phyloP scores from a whole-genome alignment of 768 basidiomycete species.

The Termitomyces bulborhizus region DNA sequence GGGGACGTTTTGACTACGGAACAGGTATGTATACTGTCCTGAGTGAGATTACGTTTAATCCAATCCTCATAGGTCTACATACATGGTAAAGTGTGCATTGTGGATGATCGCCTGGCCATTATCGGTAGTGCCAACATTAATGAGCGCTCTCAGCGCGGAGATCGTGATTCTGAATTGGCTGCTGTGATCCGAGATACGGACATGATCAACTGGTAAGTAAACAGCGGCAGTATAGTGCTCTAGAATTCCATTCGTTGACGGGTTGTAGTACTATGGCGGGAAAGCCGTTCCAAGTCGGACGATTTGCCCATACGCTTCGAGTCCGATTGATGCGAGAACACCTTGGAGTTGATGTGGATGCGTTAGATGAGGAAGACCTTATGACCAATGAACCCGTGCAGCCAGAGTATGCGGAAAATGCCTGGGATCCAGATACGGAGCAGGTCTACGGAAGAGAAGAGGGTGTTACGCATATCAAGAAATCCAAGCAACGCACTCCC shows the following conservation, averaged over 20 bases:
- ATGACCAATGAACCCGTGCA: constrained; percentile 47
- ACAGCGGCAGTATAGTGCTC: background rate
- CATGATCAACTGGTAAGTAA: constrained; percentile 80
- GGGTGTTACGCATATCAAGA: constrained; percentile 37
- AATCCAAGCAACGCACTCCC: constrained; percentile 28
- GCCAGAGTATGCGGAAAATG: constrained; percentile 44
- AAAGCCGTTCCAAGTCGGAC: constrained; percentile 89
- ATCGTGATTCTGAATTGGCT: constrained; percentile 94
- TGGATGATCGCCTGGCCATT: constrained; percentile 91
- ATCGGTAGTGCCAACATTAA: constrained; percentile 98
- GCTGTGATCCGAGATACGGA: constrained; percentile 94
- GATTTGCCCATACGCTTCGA: constrained; percentile 92
- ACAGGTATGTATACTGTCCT: constrained; percentile 42
- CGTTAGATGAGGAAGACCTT: constrained; percentile 70
- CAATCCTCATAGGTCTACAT: constrained; percentile 65
- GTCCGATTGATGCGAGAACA: constrained; percentile 96
- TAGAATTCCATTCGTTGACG: background rate
- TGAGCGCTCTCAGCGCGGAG: constrained; percentile 91
- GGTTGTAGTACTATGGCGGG: constrained; percentile 81
- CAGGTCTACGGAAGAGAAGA: constrained; percentile 43
- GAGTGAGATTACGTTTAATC: background rate
- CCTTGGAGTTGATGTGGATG: constrained; percentile 91
- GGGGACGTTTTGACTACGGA: constrained; percentile 84
- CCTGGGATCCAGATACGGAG: constrained; percentile 72
- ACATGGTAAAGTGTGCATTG: constrained; percentile 83